Base-by-base conservation (phyloP, 2,329 filamentous ascomycete species). In the Chalaropsis ovoidea region DNA sequence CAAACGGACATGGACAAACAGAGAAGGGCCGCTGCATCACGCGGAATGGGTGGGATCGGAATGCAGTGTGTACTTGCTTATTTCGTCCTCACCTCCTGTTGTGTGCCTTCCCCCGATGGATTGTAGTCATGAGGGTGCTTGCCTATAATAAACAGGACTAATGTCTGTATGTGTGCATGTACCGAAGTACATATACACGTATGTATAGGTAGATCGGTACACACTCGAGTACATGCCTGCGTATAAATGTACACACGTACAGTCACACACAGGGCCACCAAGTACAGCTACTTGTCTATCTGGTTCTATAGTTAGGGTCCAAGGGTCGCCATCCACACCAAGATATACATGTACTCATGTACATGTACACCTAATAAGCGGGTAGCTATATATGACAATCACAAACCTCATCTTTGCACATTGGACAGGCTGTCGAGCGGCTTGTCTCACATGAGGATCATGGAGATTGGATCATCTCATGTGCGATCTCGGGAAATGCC, bases 401-500 rank as follows among this genome's bases (percentile, higher is more conserved):
- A n/a, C 2, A 39, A 27, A 17, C 52, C 11, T 56, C 49, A 24
- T 56, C 52, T 39, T 47, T 47, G 8, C 8, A 47, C 43, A 15
- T 19, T 3, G 4, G 43, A 8, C 6, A 47, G 15, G 3, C 43
- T 17, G 6, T 10, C 27, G 13, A 31, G 13, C 17, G 17, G 22
- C 27, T 35, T 58, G 52, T 58, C 22, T 58, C 27, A 39, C 24
- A 19, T 35, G 3, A 13, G 11, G 7, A 58, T 31, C 24, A 58
- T n/a, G 27, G 27, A 58, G 52, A 58, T 58, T 58, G 35, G 27
- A 39, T 58, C 52, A 58, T 58, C 52, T 35, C 27, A 58, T 58
- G 52, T 31, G 27, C 13, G 27, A 39, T 39, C 52, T 35, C 10
- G 47, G 47, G 52, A 58, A 19, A 58, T 52, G 47, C 47, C 47